Evolutionary conservation across 1,139 yeast genomes (phyloP), one percentile per base, ranked within the genome.

Genomic region (Dujonia santamariae): DNA sequence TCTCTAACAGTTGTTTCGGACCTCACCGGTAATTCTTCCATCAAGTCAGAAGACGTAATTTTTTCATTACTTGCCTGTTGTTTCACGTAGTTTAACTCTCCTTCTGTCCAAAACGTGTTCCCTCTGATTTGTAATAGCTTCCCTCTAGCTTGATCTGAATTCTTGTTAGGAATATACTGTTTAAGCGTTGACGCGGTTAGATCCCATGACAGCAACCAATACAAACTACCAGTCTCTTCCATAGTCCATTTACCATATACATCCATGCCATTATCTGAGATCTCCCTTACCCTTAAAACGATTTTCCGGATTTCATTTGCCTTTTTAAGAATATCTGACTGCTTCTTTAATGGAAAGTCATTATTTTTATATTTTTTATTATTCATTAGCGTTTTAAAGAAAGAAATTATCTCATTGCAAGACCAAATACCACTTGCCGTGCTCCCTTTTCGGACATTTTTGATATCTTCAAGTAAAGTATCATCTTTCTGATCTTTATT

Each of bases 121-220:
- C 35, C 35, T 14, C 25, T 30, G 6, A 30, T 22, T 21, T 35
- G 37, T 11, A 31, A 25, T 20, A 35, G 21, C 16, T 28, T 31
- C 13, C 35, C 37, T 13, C 34, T 17, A 22, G 30, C 14, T 35
- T 38, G 26, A 19, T 38, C 28, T 6, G 28, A 22, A n/a, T 11
- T 19, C 39, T 36, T 35, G 35, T 38, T 36, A 24, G 31, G 25
- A 23, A 31, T 17, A 30, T 32, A 12, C 31, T 11, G n/a, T 31
- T 34, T 32, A 1, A 36, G 12, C 15, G 39, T 39, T 3, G 31
- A 36, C 8, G 31, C 32, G 7, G 43, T 32, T 9, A 24, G 27
- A 20, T 35, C 37, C 4, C 19, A 15, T 9, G 14, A 16, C 20
- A n/a, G 26, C 12, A 30, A 9, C 22, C 26, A 18, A n/a, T 28